Evolutionary conservation across 441 rosid genomes (phyloP).

Genomic region (Eruca vesicaria): DNA sequence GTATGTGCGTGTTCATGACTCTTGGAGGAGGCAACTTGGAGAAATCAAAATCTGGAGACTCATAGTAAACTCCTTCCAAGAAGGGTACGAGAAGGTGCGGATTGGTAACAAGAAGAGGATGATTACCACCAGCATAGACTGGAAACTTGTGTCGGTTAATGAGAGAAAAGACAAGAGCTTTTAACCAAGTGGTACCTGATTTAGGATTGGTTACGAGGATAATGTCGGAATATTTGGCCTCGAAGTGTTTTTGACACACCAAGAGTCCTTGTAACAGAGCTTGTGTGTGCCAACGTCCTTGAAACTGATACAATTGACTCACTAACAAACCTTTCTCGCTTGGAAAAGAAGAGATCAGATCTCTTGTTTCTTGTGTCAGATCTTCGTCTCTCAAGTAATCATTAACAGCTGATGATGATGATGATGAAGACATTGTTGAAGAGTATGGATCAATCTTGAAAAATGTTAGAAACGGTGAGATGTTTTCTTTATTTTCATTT

Average conservation of each 20-base stretch:
- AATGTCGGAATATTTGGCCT: too few relatives aligned
- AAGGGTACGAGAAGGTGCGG: conserved; percentile 63
- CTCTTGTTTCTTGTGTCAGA: conserved; percentile 36
- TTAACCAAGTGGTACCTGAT: conserved; percentile 71
- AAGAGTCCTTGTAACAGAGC: conserved; percentile 39
- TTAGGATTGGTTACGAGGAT: conserved; percentile 56
- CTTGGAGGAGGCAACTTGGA: conserved; percentile 38
- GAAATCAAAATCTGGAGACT: conserved; percentile 34
- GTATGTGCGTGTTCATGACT: conserved; percentile 52
- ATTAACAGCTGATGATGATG: conserved; percentile 24
- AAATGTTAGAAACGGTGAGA: too few relatives aligned
- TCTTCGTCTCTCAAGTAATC: conserved; percentile 37
- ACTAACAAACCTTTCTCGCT: conserved; percentile 45
- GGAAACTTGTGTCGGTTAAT: too few relatives aligned
- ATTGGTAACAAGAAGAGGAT: conserved; percentile 50
- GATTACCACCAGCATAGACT: conserved; percentile 25
- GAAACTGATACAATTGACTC: conserved; percentile 31
- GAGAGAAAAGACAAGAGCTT: conserved; percentile 54
- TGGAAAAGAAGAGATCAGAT: conserved; percentile 46
- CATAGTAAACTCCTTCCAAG: too few relatives aligned
- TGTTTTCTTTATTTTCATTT: background rate
- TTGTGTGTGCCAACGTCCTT: too few relatives aligned
- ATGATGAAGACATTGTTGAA: conserved; percentile 31
- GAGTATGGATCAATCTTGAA: too few relatives aligned
- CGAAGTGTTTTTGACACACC: conserved; percentile 42